Percentiles rank a stretch among this genome's conserved stretches.
These are phyloP conservation scores for Starmerella gropengiesseri DNA, from an alignment of 805 yeast species.

Conservation along the genomic window DNA sequence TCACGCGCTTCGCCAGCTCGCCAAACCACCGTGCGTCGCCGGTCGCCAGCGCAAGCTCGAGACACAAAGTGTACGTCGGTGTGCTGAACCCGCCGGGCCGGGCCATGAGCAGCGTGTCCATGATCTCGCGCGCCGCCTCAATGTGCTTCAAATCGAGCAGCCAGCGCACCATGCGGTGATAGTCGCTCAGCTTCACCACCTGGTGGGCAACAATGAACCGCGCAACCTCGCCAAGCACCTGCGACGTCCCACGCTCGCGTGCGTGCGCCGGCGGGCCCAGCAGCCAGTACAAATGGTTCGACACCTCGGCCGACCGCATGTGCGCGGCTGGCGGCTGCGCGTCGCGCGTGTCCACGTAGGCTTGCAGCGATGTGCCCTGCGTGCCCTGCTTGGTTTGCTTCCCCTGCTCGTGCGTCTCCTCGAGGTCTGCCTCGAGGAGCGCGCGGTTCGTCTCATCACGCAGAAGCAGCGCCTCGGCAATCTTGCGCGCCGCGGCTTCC, in stretches of 20 bases:
- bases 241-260: neutral
- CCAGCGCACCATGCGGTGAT: slow-evolving; percentile 23
- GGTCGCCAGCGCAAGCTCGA: slow-evolving; percentile 13
- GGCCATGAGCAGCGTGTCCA: slow-evolving; percentile 25
- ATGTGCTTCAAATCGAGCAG: slow-evolving; percentile 19
- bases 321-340: slow-evolving; percentile 13
- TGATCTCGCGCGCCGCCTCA: slow-evolving; percentile 24
- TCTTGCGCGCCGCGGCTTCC: slow-evolving; percentile 27
- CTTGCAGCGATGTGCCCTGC: slow-evolving; percentile 11
- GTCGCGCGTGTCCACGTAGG: slow-evolving; percentile 18
- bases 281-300: slow-evolving; percentile 2
- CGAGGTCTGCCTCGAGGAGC: slow-evolving; percentile 21
- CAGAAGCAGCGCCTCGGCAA: slow-evolving; percentile 28
- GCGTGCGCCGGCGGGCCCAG: slow-evolving; percentile 10
- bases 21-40: slow-evolving; percentile 11
- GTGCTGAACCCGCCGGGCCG: slow-evolving; percentile 6
- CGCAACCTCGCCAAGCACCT: slow-evolving; percentile 19
- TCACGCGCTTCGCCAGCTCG: slow-evolving; percentile 8
- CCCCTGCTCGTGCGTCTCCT: slow-evolving; percentile 5
- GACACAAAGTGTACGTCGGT: slow-evolving; percentile 9
- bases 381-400: slow-evolving; percentile 11
- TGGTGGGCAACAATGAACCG: slow-evolving; percentile 20
- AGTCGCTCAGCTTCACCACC: slow-evolving; percentile 23
- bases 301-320: slow-evolving; percentile 7
- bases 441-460: slow-evolving; percentile 26